These are phyloP conservation scores for Metschnikowia peoriensis DNA, from an alignment of 805 yeast species.

Conservation along the genomic window DNA sequence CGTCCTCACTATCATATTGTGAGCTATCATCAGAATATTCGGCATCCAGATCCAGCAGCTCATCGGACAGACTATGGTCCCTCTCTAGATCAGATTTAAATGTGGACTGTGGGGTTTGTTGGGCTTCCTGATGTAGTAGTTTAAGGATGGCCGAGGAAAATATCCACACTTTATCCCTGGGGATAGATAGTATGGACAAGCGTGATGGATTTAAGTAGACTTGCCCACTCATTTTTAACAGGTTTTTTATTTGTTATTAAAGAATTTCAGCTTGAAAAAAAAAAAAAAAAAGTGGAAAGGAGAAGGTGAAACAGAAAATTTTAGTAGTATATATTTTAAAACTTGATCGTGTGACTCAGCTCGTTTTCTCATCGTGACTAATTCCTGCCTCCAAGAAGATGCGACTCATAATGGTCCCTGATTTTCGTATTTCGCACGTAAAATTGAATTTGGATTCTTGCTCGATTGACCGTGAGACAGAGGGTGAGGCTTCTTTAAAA, in stretches of 20 bases:
- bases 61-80: background rate
- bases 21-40: conserved; percentile 2
- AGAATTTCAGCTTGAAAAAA: background rate
- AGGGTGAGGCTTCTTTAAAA: background rate
- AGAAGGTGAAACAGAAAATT: background rate
- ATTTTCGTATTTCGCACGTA: background rate
- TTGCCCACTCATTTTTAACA: conserved; percentile 39
- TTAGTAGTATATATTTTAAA: background rate
- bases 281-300: background rate
- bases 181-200: conserved; percentile 52
- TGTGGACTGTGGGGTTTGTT: conserved; percentile 13
- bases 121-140: conserved; percentile 40
- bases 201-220: conserved; percentile 47
- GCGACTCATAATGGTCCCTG: conserved; percentile 1
- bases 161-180: conserved; percentile 52
- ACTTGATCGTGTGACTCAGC: background rate
- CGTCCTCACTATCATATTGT: conserved; percentile 4
- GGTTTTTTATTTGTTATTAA: background rate
- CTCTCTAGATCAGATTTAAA: background rate
- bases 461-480: background rate
- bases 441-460: background rate
- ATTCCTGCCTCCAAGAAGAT: conserved; percentile 2
- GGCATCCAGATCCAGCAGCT: conserved; percentile 4
- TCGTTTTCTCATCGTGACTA: conserved; percentile 5
- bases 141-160: conserved; percentile 51